These are phyloP conservation scores for Thelephora ganbajun DNA, from an alignment of 768 basidiomycete genomes.

Conservation along the genomic window DNA sequence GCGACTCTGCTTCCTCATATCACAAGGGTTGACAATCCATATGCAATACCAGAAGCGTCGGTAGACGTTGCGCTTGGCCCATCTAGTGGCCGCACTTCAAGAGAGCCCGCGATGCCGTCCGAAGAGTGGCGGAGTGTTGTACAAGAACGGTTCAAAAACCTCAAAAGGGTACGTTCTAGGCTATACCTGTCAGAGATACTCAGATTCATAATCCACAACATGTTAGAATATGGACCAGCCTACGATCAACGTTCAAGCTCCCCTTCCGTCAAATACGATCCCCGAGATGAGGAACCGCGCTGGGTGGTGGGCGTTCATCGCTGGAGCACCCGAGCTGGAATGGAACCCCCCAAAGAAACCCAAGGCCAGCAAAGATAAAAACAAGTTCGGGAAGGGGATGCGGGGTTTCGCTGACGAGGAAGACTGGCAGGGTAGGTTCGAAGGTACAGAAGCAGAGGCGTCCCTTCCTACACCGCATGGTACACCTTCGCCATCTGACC, in stretches of 20 bases:
- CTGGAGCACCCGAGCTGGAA: slow-evolving; percentile 50
- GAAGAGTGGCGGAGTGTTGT: slow-evolving; percentile 53
- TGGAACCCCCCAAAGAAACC: slow-evolving; percentile 44
- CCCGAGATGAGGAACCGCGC: slow-evolving; percentile 65
- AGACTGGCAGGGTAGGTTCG: slow-evolving; percentile 5
- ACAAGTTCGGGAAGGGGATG: slow-evolving; percentile 16
- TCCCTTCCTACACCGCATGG: too few relatives aligned
- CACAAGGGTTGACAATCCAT: slow-evolving; percentile 58
- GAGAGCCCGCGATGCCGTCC: slow-evolving; percentile 34
- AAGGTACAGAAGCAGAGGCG: slow-evolving; percentile 4
- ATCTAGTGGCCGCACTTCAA: slow-evolving; percentile 8
- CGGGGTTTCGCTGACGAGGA: slow-evolving; percentile 23
- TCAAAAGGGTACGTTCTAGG: slow-evolving; percentile 40
- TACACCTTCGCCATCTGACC: too few relatives aligned
- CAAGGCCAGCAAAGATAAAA: slow-evolving; percentile 12
- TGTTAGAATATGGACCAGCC: slow-evolving; percentile 54
- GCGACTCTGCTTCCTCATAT: slow-evolving; percentile 49
- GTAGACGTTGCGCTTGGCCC: slow-evolving; percentile 14
- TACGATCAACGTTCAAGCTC: slow-evolving; percentile 32
- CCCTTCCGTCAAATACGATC: slow-evolving; percentile 25
- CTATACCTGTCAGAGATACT: neutral
- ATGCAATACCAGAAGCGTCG: slow-evolving; percentile 20
- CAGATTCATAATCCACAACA: slow-evolving; percentile 8
- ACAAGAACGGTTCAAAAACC: slow-evolving; percentile 45
- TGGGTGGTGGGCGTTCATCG: slow-evolving; percentile 67